Evolutionary conservation across 345 rosid genomes (phyloP).

Genomic region (Corymbia maculata): DNA sequence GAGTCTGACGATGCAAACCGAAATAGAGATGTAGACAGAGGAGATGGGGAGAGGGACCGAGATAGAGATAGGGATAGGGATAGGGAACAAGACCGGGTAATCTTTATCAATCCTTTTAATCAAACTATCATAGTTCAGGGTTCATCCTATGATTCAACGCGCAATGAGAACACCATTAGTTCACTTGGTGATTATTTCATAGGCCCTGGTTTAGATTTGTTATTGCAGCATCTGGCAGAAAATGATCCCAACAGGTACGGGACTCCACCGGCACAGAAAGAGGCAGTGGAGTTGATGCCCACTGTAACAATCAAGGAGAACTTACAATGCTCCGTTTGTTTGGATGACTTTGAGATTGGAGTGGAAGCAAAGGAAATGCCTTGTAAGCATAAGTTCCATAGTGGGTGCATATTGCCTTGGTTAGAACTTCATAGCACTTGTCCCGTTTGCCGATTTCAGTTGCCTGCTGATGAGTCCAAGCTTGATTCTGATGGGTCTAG

Average conservation of each 20-base stretch:
- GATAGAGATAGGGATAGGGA: constrained; percentile 18
- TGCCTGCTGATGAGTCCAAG: constrained; percentile 69
- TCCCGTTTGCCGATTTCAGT: constrained; percentile 74
- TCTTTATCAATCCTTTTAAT: constrained; percentile 54
- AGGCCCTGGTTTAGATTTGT: constrained; percentile 70
- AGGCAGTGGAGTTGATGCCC: constrained; percentile 56
- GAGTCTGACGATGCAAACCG: constrained; percentile 16
- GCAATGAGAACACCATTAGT: constrained; percentile 27
- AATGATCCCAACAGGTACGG: constrained; percentile 67
- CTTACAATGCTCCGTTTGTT: constrained; percentile 70
- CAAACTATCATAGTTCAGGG: constrained; percentile 54
- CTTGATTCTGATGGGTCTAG: constrained; percentile 30
- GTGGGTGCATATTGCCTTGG: constrained; percentile 74
- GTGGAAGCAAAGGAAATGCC: constrained; percentile 75
- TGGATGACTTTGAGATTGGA: constrained; percentile 73
- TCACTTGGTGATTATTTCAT: constrained; percentile 71
- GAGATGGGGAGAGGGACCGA: constrained; percentile 27
- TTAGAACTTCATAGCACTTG: constrained; percentile 90
- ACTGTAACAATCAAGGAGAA: constrained; percentile 34
- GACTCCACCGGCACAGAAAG: constrained; percentile 78
- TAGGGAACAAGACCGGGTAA: constrained; percentile 31
- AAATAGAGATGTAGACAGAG: background rate
- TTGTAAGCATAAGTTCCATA: constrained; percentile 81
- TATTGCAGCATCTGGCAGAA: constrained; percentile 78
- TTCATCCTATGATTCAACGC: constrained; percentile 32